These are phyloP conservation scores for Hypsizygus marmoreus DNA, from an alignment of 768 basidiomycete genomes.

Conservation along the genomic window DNA sequence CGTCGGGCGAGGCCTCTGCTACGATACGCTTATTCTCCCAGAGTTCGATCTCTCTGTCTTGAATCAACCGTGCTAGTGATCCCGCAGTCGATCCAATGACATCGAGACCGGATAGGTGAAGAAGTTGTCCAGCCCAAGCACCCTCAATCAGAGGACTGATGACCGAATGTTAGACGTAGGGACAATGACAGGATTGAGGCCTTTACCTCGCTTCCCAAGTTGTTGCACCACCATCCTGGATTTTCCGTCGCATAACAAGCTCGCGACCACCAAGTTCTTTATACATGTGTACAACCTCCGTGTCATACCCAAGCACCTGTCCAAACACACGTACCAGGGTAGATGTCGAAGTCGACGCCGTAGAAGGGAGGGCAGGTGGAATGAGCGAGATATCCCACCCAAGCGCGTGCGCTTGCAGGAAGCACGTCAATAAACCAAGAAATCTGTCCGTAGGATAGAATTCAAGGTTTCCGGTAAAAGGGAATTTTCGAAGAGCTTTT, in stretches of 20 bases:
- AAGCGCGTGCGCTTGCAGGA: constrained; percentile 63
- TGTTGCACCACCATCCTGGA: constrained; percentile 59
- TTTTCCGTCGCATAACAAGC: constrained; percentile 60
- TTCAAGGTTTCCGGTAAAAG: constrained; percentile 37
- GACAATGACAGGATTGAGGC: neutral
- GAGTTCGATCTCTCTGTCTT: constrained; percentile 64
- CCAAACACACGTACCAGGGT: constrained; percentile 57
- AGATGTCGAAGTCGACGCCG: constrained; percentile 62
- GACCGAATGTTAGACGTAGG: neutral
- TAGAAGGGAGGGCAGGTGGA: constrained; percentile 58
- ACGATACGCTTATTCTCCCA: constrained; percentile 68
- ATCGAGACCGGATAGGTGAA: constrained; percentile 63
- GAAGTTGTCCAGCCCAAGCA: constrained; percentile 55
- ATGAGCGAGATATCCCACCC: constrained; percentile 68
- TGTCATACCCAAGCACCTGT: constrained; percentile 59
- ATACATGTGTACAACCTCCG: constrained; percentile 63
- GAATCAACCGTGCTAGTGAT: constrained; percentile 56
- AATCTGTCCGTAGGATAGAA: constrained; percentile 54
- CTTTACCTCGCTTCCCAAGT: constrained; percentile 62
- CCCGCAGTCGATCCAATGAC: constrained; percentile 69
- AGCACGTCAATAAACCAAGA: constrained; percentile 56
- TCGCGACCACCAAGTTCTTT: constrained; percentile 71
- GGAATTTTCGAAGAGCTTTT: constrained; percentile 45
- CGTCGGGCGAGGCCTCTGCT: constrained; percentile 43
- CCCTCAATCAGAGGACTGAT: constrained; percentile 46